Base-by-base conservation (phyloP, 768 basidiomycete genomes). In the Trametes maxima region DNA sequence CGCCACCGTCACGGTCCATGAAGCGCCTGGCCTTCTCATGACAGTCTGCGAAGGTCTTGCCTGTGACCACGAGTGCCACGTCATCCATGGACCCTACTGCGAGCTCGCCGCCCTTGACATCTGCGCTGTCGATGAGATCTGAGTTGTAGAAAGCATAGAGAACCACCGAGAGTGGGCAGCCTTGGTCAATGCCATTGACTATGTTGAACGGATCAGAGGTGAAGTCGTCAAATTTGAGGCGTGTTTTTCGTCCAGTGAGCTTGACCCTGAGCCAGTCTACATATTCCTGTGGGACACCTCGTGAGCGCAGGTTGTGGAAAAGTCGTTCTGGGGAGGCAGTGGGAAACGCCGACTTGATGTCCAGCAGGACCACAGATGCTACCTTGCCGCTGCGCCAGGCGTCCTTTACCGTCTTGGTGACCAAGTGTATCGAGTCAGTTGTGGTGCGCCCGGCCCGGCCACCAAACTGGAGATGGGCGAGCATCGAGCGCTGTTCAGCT, bases 271-370 rank as follows among this genome's bases (percentile, higher is more conserved):
- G 40, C 63, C 65, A 70, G 1, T 49, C 48, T 6, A 69, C 65
- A 35, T 61, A 48, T 13, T 65, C 54, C n/a, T 44, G 43, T 17
- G 66, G 66, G n/a, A 67, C 39, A 2, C 66, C 59, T 6, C 60
- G 13, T 24, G 13, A 1, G 8, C 60, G 56, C 56, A 67, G 45
- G 48, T 62, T 58, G 54, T 67, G 63, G 36, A 51, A 55, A n/a
- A 67, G 60, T 21, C 52, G 48, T 1, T 50, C 49, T 6, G 58
- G 46, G 13, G 21, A 46, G 1, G 56, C 59, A 25, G 56, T 58
- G 3, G 66, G 65, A 36, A 67, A 81, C 0, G 75, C 73, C 2
- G 71, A 67, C 42, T 79, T 76, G 40, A 81, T 69, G 12, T 61
- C 69, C 5, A 74, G 52, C 10, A 74, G 67, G 0, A 80, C 59